Base-by-base conservation (phyloP, 2,329 filamentous ascomycete species). In the Fusarium sp. region DNA sequence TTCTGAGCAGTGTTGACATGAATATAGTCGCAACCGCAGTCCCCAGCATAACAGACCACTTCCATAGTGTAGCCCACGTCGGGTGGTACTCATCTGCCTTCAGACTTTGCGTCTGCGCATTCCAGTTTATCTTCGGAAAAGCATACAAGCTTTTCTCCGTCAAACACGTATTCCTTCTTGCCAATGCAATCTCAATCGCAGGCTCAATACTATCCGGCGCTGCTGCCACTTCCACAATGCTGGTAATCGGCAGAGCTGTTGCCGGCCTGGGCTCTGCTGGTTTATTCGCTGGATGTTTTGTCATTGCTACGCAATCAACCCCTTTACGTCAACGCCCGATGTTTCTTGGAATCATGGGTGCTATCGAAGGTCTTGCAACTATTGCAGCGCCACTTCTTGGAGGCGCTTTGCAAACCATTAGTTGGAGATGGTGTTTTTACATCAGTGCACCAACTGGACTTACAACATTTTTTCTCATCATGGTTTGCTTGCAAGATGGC, bases 231-330 rank as follows among this genome's bases (percentile, higher is more conserved):
- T 81, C 80, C 0, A 72, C 73, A 0, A 80, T 81, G 75, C 78
- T 86, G 37, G 84, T 86, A 34, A 63, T 81, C 4, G 83, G 83
- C 0, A 75, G 84, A 10, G 84, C 83, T 0, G 73, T 85, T 1
- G 79, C 83, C 0, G 83, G 84, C 0, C 63, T 79, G 0, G 83
- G 83, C 0, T 79, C 77, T 4, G 78, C 82, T 7, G 83, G 79
- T 0, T 57, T 84, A 0, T 80, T 80, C 30, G 77, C 76, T 0
- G 82, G 83, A 2, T 71, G 61, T 6, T 72, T 74, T 28, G 44
- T 62, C 13, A 62, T 68, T 1, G 51, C 68, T 1, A 54, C 54
- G 0, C 54, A 70, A 2, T 30, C 46, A 0, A 63, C 47, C 0
- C 54, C 62, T 23, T 34, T 70, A 0, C 31, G 37, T 0, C 62